Conservation (phyloP, 192 early-diverging fungal species). For the Entomortierella parvispora region DNA sequence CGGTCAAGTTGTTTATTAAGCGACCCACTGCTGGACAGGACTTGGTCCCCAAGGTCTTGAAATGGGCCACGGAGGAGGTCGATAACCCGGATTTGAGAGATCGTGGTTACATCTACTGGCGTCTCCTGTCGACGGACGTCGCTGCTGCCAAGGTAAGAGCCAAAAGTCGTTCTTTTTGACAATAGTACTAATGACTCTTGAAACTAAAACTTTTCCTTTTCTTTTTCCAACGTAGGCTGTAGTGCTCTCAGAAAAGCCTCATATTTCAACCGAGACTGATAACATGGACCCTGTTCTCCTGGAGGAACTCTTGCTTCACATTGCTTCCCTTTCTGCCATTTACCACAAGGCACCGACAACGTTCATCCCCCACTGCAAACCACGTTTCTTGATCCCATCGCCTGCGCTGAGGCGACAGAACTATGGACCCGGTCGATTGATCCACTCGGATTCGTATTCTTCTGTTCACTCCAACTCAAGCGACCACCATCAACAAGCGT, state of each 20-base stretch:
- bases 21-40: slow-evolving; percentile 92
- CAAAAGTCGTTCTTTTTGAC: too few relatives aligned
- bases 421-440: slow-evolving; percentile 25
- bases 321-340: slow-evolving; percentile 89
- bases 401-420: slow-evolving; percentile 57
- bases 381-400: slow-evolving; percentile 61
- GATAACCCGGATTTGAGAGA: slow-evolving; percentile 99
- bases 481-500: neutral
- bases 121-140: slow-evolving; percentile 94
- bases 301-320: slow-evolving; percentile 87
- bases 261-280: slow-evolving; percentile 95
- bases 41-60: slow-evolving; percentile 92
- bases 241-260: slow-evolving; percentile 92
- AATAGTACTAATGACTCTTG: too few relatives aligned
- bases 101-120: slow-evolving; percentile 98
- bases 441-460: slow-evolving; percentile 32
- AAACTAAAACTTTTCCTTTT: neutral
- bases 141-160: slow-evolving; percentile 77
- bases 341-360: slow-evolving; percentile 92
- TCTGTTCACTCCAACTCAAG: slow-evolving; percentile 7
- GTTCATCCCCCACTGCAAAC: slow-evolving; percentile 79
- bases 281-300: slow-evolving; percentile 86
- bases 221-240: slow-evolving; percentile 65
- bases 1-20: slow-evolving; percentile 97
- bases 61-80: slow-evolving; percentile 92